Percentiles rank a stretch among this genome's conserved stretches.
phyloP scores from a whole-genome alignment of 2,329 filamentous ascomycete species.

The Pestalotiopsis sp. region DNA sequence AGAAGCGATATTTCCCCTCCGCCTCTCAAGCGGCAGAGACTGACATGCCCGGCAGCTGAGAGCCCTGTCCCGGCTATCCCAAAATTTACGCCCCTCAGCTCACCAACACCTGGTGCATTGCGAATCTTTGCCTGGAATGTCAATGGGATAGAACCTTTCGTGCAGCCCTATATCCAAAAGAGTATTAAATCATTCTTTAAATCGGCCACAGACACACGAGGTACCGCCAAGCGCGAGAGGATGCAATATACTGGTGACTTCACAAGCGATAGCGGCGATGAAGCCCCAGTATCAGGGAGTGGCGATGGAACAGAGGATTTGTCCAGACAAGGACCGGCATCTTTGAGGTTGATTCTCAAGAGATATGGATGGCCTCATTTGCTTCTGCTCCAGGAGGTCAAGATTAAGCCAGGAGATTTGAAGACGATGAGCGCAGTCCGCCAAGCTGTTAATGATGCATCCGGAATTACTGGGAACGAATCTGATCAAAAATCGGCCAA shows the following conservation, averaged over 20 bases:
- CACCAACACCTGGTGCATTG: not conserved
- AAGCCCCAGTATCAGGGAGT: not conserved
- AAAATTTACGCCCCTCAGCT: not conserved
- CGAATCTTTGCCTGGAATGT: conserved; percentile 17
- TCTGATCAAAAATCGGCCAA: no score
- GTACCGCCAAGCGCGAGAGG: not conserved
- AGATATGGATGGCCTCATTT: conserved; percentile 14
- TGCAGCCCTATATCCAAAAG: conserved; percentile 10
- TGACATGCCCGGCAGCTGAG: not conserved
- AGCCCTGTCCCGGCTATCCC: not conserved
- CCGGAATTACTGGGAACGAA: not conserved
- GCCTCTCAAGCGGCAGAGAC: not conserved
- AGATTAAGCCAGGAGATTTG: conserved; percentile 14
- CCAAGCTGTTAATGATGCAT: not conserved
- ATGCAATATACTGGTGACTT: not conserved
- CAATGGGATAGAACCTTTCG: conserved; percentile 14
- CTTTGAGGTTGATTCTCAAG: conserved; percentile 7
- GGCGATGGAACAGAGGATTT: conserved; percentile 27
- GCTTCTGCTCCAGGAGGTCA: conserved; percentile 16
- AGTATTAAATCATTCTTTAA: conserved; percentile 13
- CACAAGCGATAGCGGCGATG: not conserved
- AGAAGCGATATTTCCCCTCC: conserved; percentile 1
- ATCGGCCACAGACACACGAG: conserved; percentile 37
- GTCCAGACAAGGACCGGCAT: conserved; percentile 10
- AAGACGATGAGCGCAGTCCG: conserved; percentile 11